Evolutionary conservation across 2,329 filamentous ascomycete genomes (phyloP).

Genomic region (Trichoderma aggressivum): DNA sequence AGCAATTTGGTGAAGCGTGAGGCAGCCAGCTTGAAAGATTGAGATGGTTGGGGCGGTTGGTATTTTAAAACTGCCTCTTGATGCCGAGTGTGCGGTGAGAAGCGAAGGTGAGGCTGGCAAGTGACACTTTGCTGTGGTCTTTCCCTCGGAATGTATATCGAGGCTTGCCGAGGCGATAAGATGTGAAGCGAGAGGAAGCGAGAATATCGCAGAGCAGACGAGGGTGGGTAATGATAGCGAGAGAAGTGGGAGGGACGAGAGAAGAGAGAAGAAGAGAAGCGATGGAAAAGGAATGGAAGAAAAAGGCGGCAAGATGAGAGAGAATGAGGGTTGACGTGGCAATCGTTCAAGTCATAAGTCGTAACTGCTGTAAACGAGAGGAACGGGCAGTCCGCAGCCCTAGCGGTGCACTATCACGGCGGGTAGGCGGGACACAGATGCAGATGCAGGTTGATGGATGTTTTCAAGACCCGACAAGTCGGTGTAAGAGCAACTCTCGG

Average conservation of each 20-base stretch:
- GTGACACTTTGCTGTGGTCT: not conserved
- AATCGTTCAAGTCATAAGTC: conserved; percentile 14
- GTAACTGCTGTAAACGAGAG: conserved; percentile 4
- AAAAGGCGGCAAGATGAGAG: not conserved
- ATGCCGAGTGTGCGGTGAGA: not conserved
- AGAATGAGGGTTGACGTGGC: not conserved
- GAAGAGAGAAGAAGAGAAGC: not conserved
- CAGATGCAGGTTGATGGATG: not conserved
- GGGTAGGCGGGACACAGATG: conserved; percentile 15
- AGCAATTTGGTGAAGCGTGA: not conserved
- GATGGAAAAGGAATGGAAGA: not conserved
- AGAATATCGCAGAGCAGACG: not conserved
- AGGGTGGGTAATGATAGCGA: not conserved
- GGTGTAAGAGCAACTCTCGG: conserved; percentile 7
- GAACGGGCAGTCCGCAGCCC: conserved; percentile 5
- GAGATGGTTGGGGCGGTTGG: not conserved
- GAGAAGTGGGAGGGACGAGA: not conserved
- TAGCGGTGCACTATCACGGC: not conserved
- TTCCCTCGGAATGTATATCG: not conserved
- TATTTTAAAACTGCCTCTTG: not conserved
- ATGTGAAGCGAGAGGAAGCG: conserved; percentile 3
- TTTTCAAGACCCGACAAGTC: not conserved
- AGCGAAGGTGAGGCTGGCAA: not conserved
- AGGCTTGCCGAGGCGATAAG: not conserved
- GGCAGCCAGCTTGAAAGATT: conserved; percentile 9